Evolutionary conservation across 345 rosid species (phyloP).

Genomic region (Carallia brachiata): DNA sequence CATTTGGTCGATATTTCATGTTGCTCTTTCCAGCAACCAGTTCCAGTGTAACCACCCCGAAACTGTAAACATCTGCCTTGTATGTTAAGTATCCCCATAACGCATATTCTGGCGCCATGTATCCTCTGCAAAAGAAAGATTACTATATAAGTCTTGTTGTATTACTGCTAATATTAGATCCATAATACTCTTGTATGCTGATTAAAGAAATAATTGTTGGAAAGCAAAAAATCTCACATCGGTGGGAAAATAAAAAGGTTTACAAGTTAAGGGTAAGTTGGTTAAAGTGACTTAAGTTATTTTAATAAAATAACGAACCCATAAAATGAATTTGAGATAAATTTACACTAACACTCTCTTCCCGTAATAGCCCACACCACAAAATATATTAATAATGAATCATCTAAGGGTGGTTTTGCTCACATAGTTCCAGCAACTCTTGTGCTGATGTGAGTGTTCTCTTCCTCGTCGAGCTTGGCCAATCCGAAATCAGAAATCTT

Average conservation of each 20-base stretch:
- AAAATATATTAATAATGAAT: background rate
- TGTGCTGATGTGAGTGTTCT: slow-evolving; percentile 22
- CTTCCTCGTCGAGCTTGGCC: slow-evolving; percentile 23
- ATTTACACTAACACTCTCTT: too few relatives aligned
- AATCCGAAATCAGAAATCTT: slow-evolving; percentile 21
- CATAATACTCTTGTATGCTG: too few relatives aligned
- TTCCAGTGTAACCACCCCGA: slow-evolving; percentile 57
- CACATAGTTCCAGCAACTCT: slow-evolving; percentile 24
- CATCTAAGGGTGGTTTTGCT: background rate
- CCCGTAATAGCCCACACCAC: too few relatives aligned
- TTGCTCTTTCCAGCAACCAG: slow-evolving; percentile 51
- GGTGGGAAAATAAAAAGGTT: too few relatives aligned
- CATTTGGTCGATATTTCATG: slow-evolving; percentile 39
- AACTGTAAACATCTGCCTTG: slow-evolving; percentile 73
- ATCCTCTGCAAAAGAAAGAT: slow-evolving; percentile 33
- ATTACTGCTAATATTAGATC: too few relatives aligned
- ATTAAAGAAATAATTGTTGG: background rate
- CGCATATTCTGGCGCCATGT: slow-evolving; percentile 76
- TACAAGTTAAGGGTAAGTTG: too few relatives aligned
- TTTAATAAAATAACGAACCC: too few relatives aligned
- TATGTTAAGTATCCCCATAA: slow-evolving; percentile 56
- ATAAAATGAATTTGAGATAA: too few relatives aligned
- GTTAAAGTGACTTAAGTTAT: too few relatives aligned
- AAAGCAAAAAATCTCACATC: too few relatives aligned
- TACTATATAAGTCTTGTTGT: too few relatives aligned